A percentile compares a stretch with the other conserved stretches of the same genome.
phyloP scores from a whole-genome alignment of 2,329 filamentous ascomycete genomes.

The Gaeumannomyces sp. region DNA sequence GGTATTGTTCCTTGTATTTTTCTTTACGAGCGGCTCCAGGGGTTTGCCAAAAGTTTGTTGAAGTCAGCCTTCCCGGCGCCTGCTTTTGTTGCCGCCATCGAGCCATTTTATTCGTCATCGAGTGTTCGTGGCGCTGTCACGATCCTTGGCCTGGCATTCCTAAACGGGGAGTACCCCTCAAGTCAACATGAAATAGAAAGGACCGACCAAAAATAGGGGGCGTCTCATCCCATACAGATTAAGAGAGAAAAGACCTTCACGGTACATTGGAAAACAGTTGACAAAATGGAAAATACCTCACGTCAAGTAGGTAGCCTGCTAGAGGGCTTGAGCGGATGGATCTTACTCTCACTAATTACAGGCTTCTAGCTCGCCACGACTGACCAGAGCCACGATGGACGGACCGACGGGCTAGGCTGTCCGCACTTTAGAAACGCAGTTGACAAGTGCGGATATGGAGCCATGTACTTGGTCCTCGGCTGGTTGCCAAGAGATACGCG shows the following conservation, averaged over 20 bases:
- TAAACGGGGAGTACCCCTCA: not conserved
- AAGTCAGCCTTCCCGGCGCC: not conserved
- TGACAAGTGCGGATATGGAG: not conserved
- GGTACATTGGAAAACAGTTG: not conserved
- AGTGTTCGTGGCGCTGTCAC: not conserved
- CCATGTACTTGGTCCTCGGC: no score
- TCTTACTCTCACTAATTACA: not conserved
- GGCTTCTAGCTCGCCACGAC: not conserved
- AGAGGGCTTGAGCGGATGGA: no score
- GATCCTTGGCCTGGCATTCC: not conserved
- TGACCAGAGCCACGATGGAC: not conserved
- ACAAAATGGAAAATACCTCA: not conserved
- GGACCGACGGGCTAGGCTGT: not conserved
- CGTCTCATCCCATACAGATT: not conserved
- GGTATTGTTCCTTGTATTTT: no score
- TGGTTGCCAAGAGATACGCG: no score
- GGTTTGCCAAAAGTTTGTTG: not conserved
- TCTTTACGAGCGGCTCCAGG: not conserved
- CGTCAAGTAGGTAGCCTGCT: no score
- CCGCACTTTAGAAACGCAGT: not conserved
- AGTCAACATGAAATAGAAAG: not conserved
- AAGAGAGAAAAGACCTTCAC: not conserved
- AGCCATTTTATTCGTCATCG: conserved; percentile 1
- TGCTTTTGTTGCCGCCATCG: not conserved
- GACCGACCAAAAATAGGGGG: no score